Evolutionary conservation across 2,329 filamentous ascomycete genomes (phyloP), one percentile per base, ranked within the genome.

Genomic region (Sporothrix variecibatus): DNA sequence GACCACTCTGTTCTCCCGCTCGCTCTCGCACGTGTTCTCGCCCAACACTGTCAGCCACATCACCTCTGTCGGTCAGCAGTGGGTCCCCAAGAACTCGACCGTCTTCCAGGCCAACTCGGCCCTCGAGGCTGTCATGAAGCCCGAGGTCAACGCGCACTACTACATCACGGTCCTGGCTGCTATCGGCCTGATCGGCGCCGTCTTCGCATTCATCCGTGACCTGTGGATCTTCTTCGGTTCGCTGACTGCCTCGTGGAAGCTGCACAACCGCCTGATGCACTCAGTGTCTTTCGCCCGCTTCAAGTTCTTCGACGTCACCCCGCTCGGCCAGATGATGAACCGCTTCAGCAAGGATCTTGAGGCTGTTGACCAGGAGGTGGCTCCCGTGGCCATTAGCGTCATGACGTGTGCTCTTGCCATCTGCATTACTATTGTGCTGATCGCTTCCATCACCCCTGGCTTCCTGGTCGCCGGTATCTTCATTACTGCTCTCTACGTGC

Each of bases 331-430:
- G 82, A 87, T 99, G 79, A 98, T 98, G 92, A 99, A 99, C 83
- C 91, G 96, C 26, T 99, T 99, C 84, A 98, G 95, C 81, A 98
- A 98, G 83, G 96, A 99, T 81, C 89, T 99, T 17, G 95, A 99
- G 81, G 91, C 94, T 12, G 88, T 99, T 26, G 96, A 99, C 78
- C 96, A 99, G 81, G 96, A 99, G 82, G 93, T 99, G 74, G 95
- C 96, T 0, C 94, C 95, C 2, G 91, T 97, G 56, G 95, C 96
- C 28, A 95, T 98, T 78, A 89, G 90, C 72, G 88, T 92, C 71
- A 89, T 92, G 82, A 87, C 86, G n/a, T 92, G 88, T 78, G 87
- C 85, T 0, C 83, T 92, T 75, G 88, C 86, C 43, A 88, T 98
- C 62, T 80, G 96, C 51, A 95, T 97, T 73, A 98, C 97, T 9